These are phyloP conservation scores for Talaromyces sp. DNA, from an alignment of 2,329 filamentous ascomycete genomes.

Conservation along the genomic window DNA sequence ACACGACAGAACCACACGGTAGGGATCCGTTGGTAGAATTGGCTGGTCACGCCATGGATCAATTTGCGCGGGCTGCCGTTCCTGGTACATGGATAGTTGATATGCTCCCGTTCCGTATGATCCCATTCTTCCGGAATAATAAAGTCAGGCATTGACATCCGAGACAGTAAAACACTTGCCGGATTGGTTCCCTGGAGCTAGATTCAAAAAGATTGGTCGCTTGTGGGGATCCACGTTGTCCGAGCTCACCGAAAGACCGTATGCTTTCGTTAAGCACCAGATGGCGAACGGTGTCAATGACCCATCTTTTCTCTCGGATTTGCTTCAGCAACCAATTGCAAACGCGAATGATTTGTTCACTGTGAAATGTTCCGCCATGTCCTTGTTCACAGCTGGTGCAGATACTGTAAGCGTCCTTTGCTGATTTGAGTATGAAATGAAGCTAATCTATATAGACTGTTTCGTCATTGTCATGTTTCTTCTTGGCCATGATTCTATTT, in stretches of 20 bases:
- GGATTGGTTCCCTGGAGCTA: conserved; percentile 45
- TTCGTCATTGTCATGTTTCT: conserved; percentile 42
- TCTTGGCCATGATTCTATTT: conserved; percentile 53
- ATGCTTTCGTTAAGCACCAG: conserved; percentile 42
- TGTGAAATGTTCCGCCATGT: conserved; percentile 43
- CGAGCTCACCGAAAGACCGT: conserved; percentile 40
- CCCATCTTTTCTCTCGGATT: conserved; percentile 38
- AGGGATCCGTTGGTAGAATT: conserved; percentile 46
- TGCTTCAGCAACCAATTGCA: conserved; percentile 33
- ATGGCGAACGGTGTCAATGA: conserved; percentile 31
- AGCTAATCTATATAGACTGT: conserved; percentile 35
- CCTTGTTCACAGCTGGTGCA: conserved; percentile 43
- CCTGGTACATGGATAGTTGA: conserved; percentile 49
- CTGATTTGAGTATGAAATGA: not conserved
- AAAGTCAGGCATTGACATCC: not conserved
- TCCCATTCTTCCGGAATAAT: too few species aligned
- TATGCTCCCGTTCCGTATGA: conserved; percentile 42
- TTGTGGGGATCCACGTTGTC: conserved; percentile 33
- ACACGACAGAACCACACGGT: conserved; percentile 39
- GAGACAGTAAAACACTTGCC: conserved; percentile 39
- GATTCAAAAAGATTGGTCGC: conserved; percentile 44
- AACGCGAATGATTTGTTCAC: conserved; percentile 31
- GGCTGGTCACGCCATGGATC: conserved; percentile 37
- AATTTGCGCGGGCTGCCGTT: conserved; percentile 41
- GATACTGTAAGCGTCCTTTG: conserved; percentile 34